Base-by-base conservation (phyloP, 495 filamentous ascomycete species). In the Neurospora sp. region DNA sequence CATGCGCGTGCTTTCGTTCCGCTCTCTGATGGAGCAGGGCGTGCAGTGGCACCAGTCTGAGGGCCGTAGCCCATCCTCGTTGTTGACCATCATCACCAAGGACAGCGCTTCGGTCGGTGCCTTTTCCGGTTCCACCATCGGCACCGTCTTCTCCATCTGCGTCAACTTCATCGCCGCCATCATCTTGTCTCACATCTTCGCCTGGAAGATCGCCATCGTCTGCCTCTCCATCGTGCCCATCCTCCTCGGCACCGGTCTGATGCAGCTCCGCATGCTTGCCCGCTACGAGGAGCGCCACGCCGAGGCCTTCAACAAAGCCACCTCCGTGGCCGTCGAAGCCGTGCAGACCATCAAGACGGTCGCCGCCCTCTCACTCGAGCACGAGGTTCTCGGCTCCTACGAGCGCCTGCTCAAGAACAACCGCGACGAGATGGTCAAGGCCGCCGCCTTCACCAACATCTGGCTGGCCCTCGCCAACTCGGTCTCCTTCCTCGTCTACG, bases 191-290 rank as follows among this genome's bases (percentile, higher is more conserved):
- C 81, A 89, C 39, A 84, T 89, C 6, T 87, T 95, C 76, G 93
- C 91, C 18, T 97, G 93, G 93, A 96, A 97, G 79, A 85, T 97
- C n/a, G 92, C 92, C 9, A 85, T 97, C 16, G 94, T 97, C 35
- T 94, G 91, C 78, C 89, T 89, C 70, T 84, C 92, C 8, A 90
- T 89, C 16, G 88, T 97, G 41, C 94, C 94, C 3, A 77, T 95
- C 42, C 84, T 97, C 0, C 81, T 96, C 1, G 88, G 80, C 8
- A 93, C 90, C 79, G 94, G 94, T 39, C 95, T 92, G 83, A 89
- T 92, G 81, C 89, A 93, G 14, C 92, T 96, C 79, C 72, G 76
- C 44, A 78, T 78, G 85, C 87, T 96, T 16, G 87, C 90, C 5
- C 84, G 85, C 41, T 94, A 94, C 79, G 90, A 94, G 76, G 80